Percentiles rank a stretch among this genome's conserved stretches.
Evolutionary conservation across 441 rosid genomes (phyloP).

Genomic region (Croton laevigatus): DNA sequence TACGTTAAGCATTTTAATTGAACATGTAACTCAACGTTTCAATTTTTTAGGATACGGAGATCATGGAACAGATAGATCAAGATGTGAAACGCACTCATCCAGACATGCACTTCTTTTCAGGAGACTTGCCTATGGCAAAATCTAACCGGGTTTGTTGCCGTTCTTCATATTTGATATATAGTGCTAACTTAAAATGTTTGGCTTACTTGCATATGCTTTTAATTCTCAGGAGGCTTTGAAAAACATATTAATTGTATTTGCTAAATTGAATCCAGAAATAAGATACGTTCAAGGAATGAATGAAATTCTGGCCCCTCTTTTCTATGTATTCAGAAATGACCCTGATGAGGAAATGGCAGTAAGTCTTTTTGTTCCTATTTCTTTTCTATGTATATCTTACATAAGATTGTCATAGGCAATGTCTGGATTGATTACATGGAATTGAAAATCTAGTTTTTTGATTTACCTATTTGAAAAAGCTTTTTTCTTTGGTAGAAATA

Average conservation of each 20-base stretch:
- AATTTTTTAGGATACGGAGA: conserved; percentile 68
- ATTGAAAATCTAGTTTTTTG: no score
- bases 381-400: background rate
- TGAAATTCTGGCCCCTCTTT: conserved; percentile 89
- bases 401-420: background rate
- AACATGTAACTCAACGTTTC: conserved; percentile 14
- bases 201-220: conserved; percentile 27
- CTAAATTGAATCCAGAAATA: conserved; percentile 95
- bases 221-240: conserved; percentile 73
- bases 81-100: conserved; percentile 99
- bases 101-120: conserved; percentile 87
- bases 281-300: conserved; percentile 99
- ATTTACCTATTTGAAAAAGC: no score
- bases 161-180: conserved; percentile 17
- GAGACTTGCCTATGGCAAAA: conserved; percentile 65
- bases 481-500: no score
- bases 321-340: conserved; percentile 77
- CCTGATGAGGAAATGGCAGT: conserved; percentile 85
- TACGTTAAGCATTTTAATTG: conserved; percentile 5
- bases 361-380: conserved; percentile 26
- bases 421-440: no score
- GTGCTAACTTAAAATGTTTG: conserved; percentile 15
- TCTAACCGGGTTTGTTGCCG: conserved; percentile 69
- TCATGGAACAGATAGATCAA: conserved; percentile 90
- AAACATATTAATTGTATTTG: conserved; percentile 77